Evolutionary conservation across 345 rosid genomes (phyloP), one percentile per base, ranked within the genome.

Genomic region (Pistacia vera): DNA sequence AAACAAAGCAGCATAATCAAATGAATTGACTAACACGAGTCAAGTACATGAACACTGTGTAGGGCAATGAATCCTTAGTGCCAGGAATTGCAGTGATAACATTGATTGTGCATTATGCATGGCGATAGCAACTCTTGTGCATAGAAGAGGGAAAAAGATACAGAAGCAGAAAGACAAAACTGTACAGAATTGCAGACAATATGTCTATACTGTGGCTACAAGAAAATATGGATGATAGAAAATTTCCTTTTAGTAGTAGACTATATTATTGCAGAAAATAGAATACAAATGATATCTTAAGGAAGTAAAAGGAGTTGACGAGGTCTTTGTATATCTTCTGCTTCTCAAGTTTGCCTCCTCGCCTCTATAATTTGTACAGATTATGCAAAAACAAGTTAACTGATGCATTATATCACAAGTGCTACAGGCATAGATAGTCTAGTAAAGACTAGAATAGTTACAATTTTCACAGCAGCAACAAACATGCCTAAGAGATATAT

Each of bases 321-420:
- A 30, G 61, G 36, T 54, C 8, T 2, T 17, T 57, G 11, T 54
- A 55, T 3, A 25, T 17, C 0, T 38, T 33, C 13, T 54, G 20
- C 17, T 30, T 70, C 17, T 70, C 63, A 38, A 13, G 61, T 57
- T 71, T 17, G 38, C 58, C 30, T 44, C 33, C 17, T 1, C 35
- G 0, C 35, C n/a, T 20, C 63, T 14, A 71, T 25, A 72, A 11
- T 44, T 59, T 59, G 38, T 54, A 13, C 14, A 70, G 25, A 16
- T 52, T 30, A 58, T 12, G 65, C 55, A 71, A 36, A 58, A 13
- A 22, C 20, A 71, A 11, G 33, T 20, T 25, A 59, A 17, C 30
- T 62, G 18, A 62, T 28, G 13, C 71, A 67, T 17, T 38, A 36
- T 7, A 73, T 63, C 46, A 51, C 20, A 52, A 35, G 76, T 46